Evolutionary conservation across 495 filamentous ascomycete species (phyloP).

Genomic region (Collariella sp.): DNA sequence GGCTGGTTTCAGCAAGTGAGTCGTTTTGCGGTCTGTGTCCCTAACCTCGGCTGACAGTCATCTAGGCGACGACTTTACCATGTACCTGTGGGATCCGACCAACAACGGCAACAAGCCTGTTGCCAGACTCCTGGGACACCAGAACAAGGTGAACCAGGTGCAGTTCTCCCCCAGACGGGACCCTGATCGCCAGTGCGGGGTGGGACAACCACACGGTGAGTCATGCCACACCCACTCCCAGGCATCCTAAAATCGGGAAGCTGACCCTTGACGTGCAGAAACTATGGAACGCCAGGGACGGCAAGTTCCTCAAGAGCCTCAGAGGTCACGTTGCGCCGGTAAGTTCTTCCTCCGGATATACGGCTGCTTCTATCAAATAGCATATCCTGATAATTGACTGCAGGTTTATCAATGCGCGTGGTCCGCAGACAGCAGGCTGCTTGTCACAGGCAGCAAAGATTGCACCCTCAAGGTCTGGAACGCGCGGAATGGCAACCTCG

Average conservation of each 20-base stretch:
- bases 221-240: neutral
- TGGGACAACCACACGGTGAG: conserved; percentile 64
- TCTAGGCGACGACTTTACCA: conserved; percentile 82
- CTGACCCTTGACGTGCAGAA: conserved; percentile 10
- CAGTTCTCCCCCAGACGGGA: conserved; percentile 85
- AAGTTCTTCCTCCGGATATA: neutral
- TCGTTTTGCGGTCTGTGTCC: neutral
- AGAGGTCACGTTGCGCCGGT: conserved; percentile 81
- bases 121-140: conserved; percentile 81
- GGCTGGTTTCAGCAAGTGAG: conserved; percentile 65
- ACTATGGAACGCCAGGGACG: conserved; percentile 43
- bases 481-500: conserved; percentile 71
- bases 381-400: neutral
- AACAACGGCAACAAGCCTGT: conserved; percentile 68
- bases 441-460: conserved; percentile 83
- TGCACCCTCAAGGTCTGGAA: conserved; percentile 95
- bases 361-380: neutral
- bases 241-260: conserved; percentile 9
- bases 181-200: conserved; percentile 72
- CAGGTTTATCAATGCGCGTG: conserved; percentile 81
- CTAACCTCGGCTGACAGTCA: neutral
- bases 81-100: conserved; percentile 90
- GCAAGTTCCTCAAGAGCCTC: conserved; percentile 75
- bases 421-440: conserved; percentile 74
- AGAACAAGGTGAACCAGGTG: conserved; percentile 94